These are phyloP conservation scores for Scutellaria baicalensis DNA, from an alignment of 257 asterid genomes.

Conservation along the genomic window DNA sequence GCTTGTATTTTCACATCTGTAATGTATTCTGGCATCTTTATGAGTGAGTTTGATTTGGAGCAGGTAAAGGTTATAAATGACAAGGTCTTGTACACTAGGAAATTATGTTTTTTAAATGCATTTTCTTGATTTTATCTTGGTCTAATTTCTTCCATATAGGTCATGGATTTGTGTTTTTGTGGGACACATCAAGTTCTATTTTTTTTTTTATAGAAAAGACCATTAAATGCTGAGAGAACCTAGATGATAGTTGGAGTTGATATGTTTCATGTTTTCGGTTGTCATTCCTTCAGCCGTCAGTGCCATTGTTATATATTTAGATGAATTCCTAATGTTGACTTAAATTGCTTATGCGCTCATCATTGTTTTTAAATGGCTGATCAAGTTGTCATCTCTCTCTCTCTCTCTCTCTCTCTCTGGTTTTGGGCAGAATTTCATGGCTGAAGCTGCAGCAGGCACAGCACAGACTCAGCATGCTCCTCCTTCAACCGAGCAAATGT, in stretches of 20 bases:
- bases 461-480: conserved; percentile 45
- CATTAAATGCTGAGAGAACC: neutral
- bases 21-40: neutral
- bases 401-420: neutral
- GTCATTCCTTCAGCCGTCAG: neutral
- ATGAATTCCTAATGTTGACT: neutral
- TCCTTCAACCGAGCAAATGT: conserved; percentile 46
- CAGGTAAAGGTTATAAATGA: neutral
- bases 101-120: neutral
- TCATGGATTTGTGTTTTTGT: too few species aligned
- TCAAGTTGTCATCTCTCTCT: neutral
- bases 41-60: neutral
- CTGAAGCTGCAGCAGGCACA: conserved; percentile 40
- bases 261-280: neutral
- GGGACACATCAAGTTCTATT: too few species aligned
- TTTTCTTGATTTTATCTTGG: neutral
- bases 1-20: neutral
- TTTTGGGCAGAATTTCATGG: conserved; percentile 70
- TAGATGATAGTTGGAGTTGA: neutral
- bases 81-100: neutral
- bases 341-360: neutral
- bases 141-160: neutral
- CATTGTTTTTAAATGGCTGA: neutral
- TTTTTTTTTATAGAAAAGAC: too few species aligned
- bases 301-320: neutral